Conservation (phyloP, 371 early-diverging fungal genomes). For the Mucor saturninus region DNA sequence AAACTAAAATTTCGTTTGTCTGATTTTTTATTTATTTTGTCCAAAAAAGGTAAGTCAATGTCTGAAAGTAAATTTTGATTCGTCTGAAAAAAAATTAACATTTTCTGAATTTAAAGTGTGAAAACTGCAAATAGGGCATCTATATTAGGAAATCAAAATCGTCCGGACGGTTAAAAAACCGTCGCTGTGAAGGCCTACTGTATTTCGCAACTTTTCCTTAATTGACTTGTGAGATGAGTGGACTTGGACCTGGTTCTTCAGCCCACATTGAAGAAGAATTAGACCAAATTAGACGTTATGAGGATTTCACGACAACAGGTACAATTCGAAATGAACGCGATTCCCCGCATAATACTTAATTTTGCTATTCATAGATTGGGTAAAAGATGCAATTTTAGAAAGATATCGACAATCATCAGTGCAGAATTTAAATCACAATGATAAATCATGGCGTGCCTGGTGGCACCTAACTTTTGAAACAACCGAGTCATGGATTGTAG, state of each 20-base stretch:
- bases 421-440: constrained; percentile 52
- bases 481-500: constrained; percentile 87
- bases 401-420: constrained; percentile 68
- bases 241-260: constrained; percentile 33
- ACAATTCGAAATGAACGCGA: constrained; percentile 1
- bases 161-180: too few relatives aligned
- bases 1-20: too few relatives aligned
- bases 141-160: too few relatives aligned
- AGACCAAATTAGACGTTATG: constrained; percentile 71
- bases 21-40: too few relatives aligned
- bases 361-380: constrained; percentile 74
- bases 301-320: constrained; percentile 87
- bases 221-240: constrained; percentile 15
- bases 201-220: background rate
- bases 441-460: constrained; percentile 65
- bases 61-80: too few relatives aligned
- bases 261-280: constrained; percentile 57
- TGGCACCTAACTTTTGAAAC: constrained; percentile 73
- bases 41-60: too few relatives aligned
- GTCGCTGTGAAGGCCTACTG: background rate
- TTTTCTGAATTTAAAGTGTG: too few relatives aligned
- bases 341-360: constrained; percentile 3
- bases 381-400: constrained; percentile 84
- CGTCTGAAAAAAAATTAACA: too few relatives aligned
- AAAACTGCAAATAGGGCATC: too few relatives aligned